Evolutionary conservation across 192 early-diverging fungal species (phyloP).

Genomic region (Backusella macrospora): DNA sequence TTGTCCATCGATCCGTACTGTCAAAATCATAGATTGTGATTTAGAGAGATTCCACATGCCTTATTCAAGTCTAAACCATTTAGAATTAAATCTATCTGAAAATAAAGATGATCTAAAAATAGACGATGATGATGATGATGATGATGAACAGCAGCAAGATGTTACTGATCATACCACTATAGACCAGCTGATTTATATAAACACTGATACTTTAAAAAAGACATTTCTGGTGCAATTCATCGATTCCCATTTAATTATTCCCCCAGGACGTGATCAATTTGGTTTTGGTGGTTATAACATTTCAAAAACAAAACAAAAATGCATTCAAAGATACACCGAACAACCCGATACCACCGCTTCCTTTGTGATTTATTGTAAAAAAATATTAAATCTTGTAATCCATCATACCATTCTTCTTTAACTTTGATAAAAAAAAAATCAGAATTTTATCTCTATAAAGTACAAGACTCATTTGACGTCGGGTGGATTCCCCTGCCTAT

Average conservation of each 20-base stretch:
- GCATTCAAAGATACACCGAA: background rate
- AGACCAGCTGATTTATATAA: background rate
- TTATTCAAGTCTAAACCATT: background rate
- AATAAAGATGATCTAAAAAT: background rate
- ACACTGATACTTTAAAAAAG: background rate
- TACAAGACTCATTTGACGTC: constrained; percentile 35
- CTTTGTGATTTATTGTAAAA: background rate
- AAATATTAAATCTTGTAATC: constrained; percentile 6
- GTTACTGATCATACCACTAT: background rate
- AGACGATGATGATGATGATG: background rate
- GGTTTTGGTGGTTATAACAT: background rate
- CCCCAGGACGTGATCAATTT: background rate
- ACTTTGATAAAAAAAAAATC: constrained; percentile 34
- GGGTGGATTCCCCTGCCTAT: constrained; percentile 58
- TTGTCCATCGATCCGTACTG: background rate
- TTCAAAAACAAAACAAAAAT: background rate
- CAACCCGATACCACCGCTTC: background rate
- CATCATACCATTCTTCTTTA: constrained; percentile 9
- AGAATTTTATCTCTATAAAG: constrained; percentile 40
- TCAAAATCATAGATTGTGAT: background rate
- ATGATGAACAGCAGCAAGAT: background rate
- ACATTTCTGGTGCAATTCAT: background rate
- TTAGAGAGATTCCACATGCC: background rate
- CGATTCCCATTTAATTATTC: background rate
- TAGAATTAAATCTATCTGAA: background rate